Evolutionary conservation across 78 protist genomes (phyloP).

Genomic region (Guillardia theta): DNA sequence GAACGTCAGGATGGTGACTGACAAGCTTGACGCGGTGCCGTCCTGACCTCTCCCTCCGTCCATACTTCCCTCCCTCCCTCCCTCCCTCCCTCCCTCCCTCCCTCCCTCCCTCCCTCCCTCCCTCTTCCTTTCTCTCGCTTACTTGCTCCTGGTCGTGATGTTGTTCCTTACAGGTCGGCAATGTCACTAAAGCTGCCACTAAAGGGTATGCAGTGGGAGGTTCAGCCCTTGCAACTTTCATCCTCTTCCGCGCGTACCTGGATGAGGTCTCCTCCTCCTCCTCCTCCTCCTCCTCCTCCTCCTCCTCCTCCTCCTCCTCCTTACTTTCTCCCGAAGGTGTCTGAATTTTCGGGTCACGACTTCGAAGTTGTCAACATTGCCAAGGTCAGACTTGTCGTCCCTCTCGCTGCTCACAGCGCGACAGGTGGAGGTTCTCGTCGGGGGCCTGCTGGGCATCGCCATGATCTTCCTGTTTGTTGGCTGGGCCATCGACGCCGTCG

Average conservation of each 20-base stretch:
- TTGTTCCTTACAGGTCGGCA: too few species aligned
- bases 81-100: too few species aligned
- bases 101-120: too few species aligned
- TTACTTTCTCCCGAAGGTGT: too few species aligned
- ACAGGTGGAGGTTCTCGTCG: constrained; percentile 63
- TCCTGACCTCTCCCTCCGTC: too few species aligned
- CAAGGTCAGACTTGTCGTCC: not conserved
- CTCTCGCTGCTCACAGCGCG: not conserved
- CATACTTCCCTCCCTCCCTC: too few species aligned
- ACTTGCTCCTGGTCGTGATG: too few species aligned
- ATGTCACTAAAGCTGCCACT: constrained; percentile 66
- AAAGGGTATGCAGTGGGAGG: constrained; percentile 79
- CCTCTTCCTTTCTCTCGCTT: too few species aligned
- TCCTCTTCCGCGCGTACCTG: constrained; percentile 71
- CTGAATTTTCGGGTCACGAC: not conserved
- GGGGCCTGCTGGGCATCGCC: constrained; percentile 76
- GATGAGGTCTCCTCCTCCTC: too few species aligned
- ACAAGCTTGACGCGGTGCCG: constrained; percentile 53
- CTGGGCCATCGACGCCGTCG: constrained; percentile 61
- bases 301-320: too few species aligned
- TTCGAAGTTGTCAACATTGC: constrained; percentile 29
- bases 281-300: too few species aligned
- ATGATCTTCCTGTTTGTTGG: constrained; percentile 70
- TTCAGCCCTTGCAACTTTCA: constrained; percentile 77
- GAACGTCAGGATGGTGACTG: constrained; percentile 42